Conservation (phyloP, 2,329 filamentous ascomycete species). For the Beauveria bassiana region DNA sequence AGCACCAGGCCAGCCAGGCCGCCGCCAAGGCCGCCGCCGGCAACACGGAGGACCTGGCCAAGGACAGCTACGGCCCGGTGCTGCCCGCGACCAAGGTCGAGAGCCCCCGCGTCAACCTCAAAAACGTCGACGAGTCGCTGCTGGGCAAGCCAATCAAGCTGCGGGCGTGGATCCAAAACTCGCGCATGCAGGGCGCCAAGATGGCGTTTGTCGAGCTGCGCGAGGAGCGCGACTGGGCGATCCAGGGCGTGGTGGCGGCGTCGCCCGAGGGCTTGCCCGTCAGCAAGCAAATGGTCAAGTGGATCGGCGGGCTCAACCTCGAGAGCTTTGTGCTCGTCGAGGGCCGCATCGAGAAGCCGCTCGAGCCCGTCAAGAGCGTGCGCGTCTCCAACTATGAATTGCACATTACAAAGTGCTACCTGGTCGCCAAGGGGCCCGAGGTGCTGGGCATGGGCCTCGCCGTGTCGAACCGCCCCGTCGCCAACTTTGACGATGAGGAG, state of each 20-base stretch:
- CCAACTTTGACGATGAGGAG: slow-evolving; percentile 53
- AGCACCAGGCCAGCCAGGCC: slow-evolving; percentile 65
- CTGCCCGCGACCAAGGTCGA: slow-evolving; percentile 49
- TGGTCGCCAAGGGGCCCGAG: slow-evolving; percentile 57
- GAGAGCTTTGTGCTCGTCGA: slow-evolving; percentile 81
- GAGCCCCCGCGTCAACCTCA: slow-evolving; percentile 51
- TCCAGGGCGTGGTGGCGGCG: slow-evolving; percentile 72
- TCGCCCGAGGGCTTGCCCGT: slow-evolving; percentile 59
- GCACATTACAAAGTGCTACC: slow-evolving; percentile 78
- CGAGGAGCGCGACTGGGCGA: slow-evolving; percentile 64
- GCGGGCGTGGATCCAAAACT: slow-evolving; percentile 78
- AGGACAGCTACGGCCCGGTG: slow-evolving; percentile 72
- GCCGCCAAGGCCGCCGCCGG: slow-evolving; percentile 58
- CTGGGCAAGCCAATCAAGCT: slow-evolving; percentile 66
- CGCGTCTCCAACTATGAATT: slow-evolving; percentile 75
- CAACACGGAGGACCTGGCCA: slow-evolving; percentile 59
- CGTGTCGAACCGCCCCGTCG: slow-evolving; percentile 46
- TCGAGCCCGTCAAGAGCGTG: slow-evolving; percentile 83
- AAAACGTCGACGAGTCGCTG: slow-evolving; percentile 55
- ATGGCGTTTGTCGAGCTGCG: slow-evolving; percentile 84
- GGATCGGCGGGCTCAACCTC: slow-evolving; percentile 62
- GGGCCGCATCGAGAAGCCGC: slow-evolving; percentile 70
- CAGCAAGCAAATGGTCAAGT: slow-evolving; percentile 91
- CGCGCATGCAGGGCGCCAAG: slow-evolving; percentile 81
- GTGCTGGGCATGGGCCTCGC: slow-evolving; percentile 51